phyloP scores from a whole-genome alignment of 2,329 filamentous ascomycete species.

The Harringtonia aguacate region DNA sequence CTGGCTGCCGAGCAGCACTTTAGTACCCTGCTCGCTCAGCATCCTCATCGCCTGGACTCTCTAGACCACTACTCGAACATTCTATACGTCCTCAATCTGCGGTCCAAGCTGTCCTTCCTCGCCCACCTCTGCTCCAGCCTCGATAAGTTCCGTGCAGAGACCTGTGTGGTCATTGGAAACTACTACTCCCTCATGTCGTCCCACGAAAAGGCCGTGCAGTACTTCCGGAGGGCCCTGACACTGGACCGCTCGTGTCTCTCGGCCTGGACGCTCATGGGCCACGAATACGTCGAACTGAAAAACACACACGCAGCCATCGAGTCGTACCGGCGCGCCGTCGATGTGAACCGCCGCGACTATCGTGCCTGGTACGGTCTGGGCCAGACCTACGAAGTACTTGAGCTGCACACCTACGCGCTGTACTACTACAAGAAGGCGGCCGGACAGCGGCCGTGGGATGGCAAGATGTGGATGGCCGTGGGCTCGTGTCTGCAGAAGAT shows the following conservation, averaged over 20 bases:
- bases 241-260: slow-evolving; percentile 85
- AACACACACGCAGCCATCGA: slow-evolving; percentile 98
- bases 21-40: slow-evolving; percentile 68
- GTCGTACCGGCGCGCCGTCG: slow-evolving; percentile 88
- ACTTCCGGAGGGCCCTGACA: slow-evolving; percentile 86
- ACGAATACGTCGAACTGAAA: slow-evolving; percentile 97
- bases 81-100: slow-evolving; percentile 79
- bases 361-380: slow-evolving; percentile 96
- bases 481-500: slow-evolving; percentile 87
- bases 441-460: slow-evolving; percentile 85
- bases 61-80: slow-evolving; percentile 97
- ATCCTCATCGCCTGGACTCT: slow-evolving; percentile 68
- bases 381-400: slow-evolving; percentile 93
- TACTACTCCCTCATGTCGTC: slow-evolving; percentile 92
- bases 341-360: slow-evolving; percentile 93
- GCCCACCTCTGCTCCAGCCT: slow-evolving; percentile 84
- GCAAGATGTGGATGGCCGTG: slow-evolving; percentile 98
- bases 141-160: slow-evolving; percentile 94
- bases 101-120: slow-evolving; percentile 84
- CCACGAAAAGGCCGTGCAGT: slow-evolving; percentile 96
- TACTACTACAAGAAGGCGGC: slow-evolving; percentile 98
- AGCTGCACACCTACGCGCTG: slow-evolving; percentile 94
- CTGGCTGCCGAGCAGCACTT: slow-evolving; percentile 56
- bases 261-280: slow-evolving; percentile 97
- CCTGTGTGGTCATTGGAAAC: slow-evolving; percentile 93